Evolutionary conservation across 768 basidiomycete genomes (phyloP).

Genomic region (Cantharellus anzutake): DNA sequence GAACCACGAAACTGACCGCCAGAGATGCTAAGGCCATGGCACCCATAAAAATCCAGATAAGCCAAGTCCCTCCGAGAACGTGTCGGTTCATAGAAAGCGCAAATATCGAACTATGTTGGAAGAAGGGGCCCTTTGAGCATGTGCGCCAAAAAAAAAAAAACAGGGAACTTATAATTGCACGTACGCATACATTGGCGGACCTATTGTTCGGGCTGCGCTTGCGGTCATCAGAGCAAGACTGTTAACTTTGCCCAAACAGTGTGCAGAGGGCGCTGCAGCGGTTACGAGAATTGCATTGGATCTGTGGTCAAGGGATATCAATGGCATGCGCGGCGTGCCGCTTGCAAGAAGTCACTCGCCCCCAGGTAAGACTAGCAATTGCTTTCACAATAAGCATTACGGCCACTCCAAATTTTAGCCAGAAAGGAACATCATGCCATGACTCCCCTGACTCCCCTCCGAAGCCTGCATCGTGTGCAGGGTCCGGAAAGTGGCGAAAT

Average conservation of each 20-base stretch:
- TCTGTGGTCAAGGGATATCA: background rate
- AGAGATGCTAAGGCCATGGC: background rate
- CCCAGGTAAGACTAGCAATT: background rate
- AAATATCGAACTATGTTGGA: background rate
- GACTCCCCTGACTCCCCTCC: background rate
- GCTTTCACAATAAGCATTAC: background rate
- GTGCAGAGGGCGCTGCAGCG: constrained; percentile 4
- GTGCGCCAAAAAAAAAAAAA: background rate
- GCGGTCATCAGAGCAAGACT: constrained; percentile 9
- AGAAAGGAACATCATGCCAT: background rate
- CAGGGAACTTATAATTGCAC: background rate
- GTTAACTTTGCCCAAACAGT: constrained; percentile 7
- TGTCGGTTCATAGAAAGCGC: background rate
- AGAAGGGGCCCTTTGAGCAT: background rate
- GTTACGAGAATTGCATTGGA: constrained; percentile 9
- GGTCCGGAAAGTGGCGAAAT: background rate
- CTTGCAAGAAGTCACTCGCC: background rate
- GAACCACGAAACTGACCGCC: background rate
- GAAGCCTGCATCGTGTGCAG: background rate
- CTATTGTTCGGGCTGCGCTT: constrained; percentile 6
- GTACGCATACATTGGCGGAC: background rate
- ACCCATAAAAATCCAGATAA: background rate
- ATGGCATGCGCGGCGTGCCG: background rate
- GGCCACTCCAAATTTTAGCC: background rate
- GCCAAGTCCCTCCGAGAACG: background rate